Base-by-base conservation (phyloP, 805 yeast species). In the Candida odintsovae region DNA sequence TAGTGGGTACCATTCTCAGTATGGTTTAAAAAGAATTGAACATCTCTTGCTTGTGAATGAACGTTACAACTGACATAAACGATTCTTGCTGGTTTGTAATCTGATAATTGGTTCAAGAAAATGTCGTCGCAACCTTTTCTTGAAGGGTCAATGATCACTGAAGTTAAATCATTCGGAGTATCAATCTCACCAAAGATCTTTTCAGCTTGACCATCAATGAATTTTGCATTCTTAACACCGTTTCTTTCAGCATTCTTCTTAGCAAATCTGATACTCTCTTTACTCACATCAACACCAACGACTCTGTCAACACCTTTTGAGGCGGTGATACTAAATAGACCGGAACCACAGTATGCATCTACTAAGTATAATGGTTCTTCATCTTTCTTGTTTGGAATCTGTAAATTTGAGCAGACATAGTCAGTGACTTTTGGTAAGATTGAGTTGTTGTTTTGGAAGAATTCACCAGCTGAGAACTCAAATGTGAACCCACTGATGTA, bases 41-140 rank as follows among this genome's bases (percentile, higher is more conserved):
- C 63, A 64, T 94, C 99, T 57, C 98, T 74, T 5, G 98, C 98
- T 67, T 94, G 99, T 18, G 97, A 88, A 68, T 92, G 97, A 42
- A 94, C 99, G 62, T 94, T 94, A 72, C 99, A 94, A 51, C 96
- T 88, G 47, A 94, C 86, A 67, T 94, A 94, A n/a, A 94, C 95
- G 45, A 94, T 80, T 56, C 82, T 82, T 15, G 85, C 85, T 3
- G 99, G 98, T 51, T 77, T 72, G 66, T 86, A 94, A 19, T 73
- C 87, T 19, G 94, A 77, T 47, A 94, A 72, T 68, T 94, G 99
- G 54, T 83, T 80, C 66, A 94, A 72, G 61, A 94, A 94, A 10
- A 80, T 80, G 43, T 82, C 86, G 64, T 90, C 97, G 66, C 98
- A 92, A 2, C 99, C 99, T 65, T 92, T 94, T 64, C 99, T 81